Base-by-base conservation (phyloP, 2,329 filamentous ascomycete species). In the Mycosphaerelloides madeirae region DNA sequence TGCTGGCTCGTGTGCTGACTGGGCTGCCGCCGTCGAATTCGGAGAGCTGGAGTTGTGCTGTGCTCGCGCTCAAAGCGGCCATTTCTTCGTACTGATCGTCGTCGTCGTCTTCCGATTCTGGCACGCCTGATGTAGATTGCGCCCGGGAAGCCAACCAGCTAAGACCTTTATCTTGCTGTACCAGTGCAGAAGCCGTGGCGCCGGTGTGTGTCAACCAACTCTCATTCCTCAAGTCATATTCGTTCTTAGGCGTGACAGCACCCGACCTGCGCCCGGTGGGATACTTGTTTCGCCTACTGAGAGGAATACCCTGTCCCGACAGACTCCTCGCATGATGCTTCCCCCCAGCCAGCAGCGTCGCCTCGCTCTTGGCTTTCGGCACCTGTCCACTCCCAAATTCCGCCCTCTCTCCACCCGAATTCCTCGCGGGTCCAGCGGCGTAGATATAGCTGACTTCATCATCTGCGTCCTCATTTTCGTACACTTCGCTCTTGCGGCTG, bases 161-260 rank as follows among this genome's bases (percentile, higher is more conserved):
- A 56, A 81, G 78, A n/a, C 79, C 79, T 53, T 82, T 81, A 45
- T 73, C 73, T 53, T 82, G 78, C 29, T 78, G 68, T 4, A 77
- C 73, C 15, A 78, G 72, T 3, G 75, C 73, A 2, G 78, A 74
- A 4, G 81, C 73, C 0, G 74, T 72, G 6, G 78, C 68, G 2
- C 77, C 77, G 0, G 79, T 75, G 41, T 79, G 75, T 34, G 79
- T 72, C 42, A 82, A 67, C 79, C 79, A 83, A 58, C 78, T 76
- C 38, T 78, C 70, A 40, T 75, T 54, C n/a, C 44, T 38, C 5
- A 50, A 49, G 7, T 55, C 59, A 9, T 35, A 14, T 28, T 43
- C 43, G n/a, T 47, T 41, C 12, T 40, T 47, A 1, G 52, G 52
- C 11, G 52, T 54, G 1, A 42, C 49, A 7, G 43, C 41, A 19